Percentiles rank a stretch among this genome's conserved stretches.
These are phyloP conservation scores for Vitrella brassicaformis DNA, from an alignment of 73 alveolate genomes.

Conservation along the genomic window DNA sequence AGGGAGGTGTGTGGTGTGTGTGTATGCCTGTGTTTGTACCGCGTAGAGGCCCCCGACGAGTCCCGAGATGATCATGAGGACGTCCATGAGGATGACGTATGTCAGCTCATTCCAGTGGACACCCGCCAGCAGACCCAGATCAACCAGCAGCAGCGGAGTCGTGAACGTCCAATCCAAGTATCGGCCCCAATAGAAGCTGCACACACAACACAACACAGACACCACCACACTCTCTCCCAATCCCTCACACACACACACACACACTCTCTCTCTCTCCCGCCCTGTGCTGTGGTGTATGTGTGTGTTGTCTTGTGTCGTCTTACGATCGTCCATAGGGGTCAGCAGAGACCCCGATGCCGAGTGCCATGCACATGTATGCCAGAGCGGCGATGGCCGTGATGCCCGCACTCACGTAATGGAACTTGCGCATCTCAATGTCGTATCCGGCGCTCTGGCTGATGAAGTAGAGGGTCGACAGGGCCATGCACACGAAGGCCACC, in stretches of 20 bases:
- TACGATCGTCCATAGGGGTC: background rate
- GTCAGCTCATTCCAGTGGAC: background rate
- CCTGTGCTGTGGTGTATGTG: no score
- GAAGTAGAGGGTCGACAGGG: background rate
- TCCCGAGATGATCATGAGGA: conserved; percentile 2
- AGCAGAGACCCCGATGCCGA: conserved; percentile 5
- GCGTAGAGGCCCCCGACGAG: background rate
- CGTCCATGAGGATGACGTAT: background rate
- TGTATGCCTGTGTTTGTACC: no score
- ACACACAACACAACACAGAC: no score
- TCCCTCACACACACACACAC: no score
- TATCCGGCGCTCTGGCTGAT: no score
- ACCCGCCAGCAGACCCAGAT: conserved; percentile 9
- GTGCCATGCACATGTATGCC: conserved; percentile 12
- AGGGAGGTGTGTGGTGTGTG: no score
- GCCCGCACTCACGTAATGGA: conserved; percentile 4
- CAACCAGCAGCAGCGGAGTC: conserved; percentile 9
- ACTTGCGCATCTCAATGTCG: background rate
- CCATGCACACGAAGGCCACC: background rate
- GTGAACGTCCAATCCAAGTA: conserved; percentile 5
- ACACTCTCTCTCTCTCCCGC: no score
- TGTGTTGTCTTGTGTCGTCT: no score
- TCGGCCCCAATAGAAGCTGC: background rate
- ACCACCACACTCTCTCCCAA: no score
- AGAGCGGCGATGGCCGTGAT: conserved; percentile 8